phyloP scores from a whole-genome alignment of 1,284 basidiomycete genomes.

The Trichosporon ovoides region DNA sequence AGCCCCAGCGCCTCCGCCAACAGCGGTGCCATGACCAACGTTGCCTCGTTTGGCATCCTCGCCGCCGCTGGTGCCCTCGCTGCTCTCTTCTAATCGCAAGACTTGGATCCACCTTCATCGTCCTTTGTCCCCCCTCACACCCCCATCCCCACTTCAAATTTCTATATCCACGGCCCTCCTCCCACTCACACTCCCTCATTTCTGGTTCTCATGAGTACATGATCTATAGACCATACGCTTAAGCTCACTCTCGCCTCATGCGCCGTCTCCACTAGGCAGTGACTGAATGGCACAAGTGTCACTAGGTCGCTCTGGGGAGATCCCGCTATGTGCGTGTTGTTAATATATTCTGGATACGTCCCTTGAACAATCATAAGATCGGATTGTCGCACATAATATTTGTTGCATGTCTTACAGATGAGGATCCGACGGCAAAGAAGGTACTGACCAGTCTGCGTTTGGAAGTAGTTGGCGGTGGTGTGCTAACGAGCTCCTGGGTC shows the following conservation, averaged over 20 bases:
- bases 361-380: slow-evolving; percentile 1
- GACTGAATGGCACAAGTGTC: slow-evolving; percentile 1
- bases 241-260: background rate
- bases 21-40: slow-evolving; percentile 19
- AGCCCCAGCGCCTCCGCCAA: slow-evolving; percentile 10
- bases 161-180: background rate
- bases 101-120: background rate
- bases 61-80: slow-evolving; percentile 35
- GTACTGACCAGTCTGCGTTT: too few species aligned
- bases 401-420: background rate
- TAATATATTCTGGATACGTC: background rate
- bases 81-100: slow-evolving; percentile 30
- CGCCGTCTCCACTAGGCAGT: background rate
- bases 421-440: too few species aligned
- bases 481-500: too few species aligned
- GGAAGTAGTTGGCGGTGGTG: too few species aligned
- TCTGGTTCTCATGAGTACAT: slow-evolving; percentile 5
- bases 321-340: background rate
- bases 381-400: background rate
- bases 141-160: background rate
- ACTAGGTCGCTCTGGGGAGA: background rate
- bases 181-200: background rate
- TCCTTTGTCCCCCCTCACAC: background rate
- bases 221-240: background rate
- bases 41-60: slow-evolving; percentile 28